Base-by-base conservation (phyloP, 2,329 filamentous ascomycete genomes). In the Penicillium sp. region DNA sequence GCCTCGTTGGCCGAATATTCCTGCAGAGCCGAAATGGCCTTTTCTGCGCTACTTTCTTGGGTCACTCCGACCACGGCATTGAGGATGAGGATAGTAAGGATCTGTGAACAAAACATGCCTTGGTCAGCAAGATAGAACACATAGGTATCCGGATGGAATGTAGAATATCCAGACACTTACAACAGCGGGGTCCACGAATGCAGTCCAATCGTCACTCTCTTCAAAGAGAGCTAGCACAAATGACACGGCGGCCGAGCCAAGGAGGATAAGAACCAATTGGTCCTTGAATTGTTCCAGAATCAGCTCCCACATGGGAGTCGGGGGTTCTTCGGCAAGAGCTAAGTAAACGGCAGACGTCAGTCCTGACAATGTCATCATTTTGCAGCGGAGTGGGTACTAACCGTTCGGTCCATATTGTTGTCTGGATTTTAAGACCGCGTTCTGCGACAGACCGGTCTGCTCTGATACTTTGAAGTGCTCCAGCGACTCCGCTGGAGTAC, bases 231-330 rank as follows among this genome's bases (percentile, higher is more conserved):
- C 94, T 59, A 99, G 81, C 27, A 92, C 86, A 71, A 99, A 97
- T 2, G 94, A 97, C 35, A 99, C 87, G 21, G 88, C 91, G 12
- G 94, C 94, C 37, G 93, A 97, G 52, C 86, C 94, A 47, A 99
- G 84, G 23, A 99, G 82, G 65, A 99, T 99, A 51, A 99, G 84
- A 64, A 99, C 94, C 46, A 99, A 85, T 76, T 99, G 94, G 72
- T 99, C 94, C 77, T 99, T 97, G 83, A 99, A 99, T 75, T 99
- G 94, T 77, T 99, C 94, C 56, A 99, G 83, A 53, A 99, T 90
- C 60, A 99, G 86, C 77, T 97, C 85, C 94, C 93, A 99, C 46
- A 99, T 74, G 38, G 94, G 94, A 32, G 94, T 99, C 3, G 94
- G 91, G 51, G 94, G 94, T 62, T 99, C 94, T 78, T 99, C 94